Conservation (phyloP, 2,329 filamentous ascomycete genomes). For the Ophiocordyceps sinensis region DNA sequence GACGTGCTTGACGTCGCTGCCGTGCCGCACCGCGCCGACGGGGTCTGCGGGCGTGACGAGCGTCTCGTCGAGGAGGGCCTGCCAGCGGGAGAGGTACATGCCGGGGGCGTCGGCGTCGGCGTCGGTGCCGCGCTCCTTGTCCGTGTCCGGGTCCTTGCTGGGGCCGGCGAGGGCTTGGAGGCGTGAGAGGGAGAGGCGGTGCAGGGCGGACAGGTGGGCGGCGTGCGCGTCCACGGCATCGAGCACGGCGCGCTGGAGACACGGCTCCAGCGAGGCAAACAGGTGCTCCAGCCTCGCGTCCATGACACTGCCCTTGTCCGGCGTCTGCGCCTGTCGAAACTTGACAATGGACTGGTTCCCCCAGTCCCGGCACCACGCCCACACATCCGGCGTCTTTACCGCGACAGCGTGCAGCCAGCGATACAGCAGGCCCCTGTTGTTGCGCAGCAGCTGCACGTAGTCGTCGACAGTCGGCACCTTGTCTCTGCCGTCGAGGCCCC, state of each 20-base stretch:
- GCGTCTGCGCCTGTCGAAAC: slow-evolving; percentile 25
- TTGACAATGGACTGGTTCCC: slow-evolving; percentile 39
- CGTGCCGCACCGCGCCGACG: slow-evolving; percentile 36
- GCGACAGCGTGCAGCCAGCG: slow-evolving; percentile 58
- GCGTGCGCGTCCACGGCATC: slow-evolving; percentile 44
- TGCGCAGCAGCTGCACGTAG: slow-evolving; percentile 51
- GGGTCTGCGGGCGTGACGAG: slow-evolving; percentile 46
- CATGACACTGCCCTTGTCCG: slow-evolving; percentile 4
- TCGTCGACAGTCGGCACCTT: slow-evolving; percentile 51
- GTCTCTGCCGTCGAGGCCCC: not conserved
- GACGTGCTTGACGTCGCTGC: slow-evolving; percentile 33
- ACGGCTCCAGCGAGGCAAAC: slow-evolving; percentile 29
- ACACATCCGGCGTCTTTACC: slow-evolving; percentile 52
- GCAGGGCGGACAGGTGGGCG: slow-evolving; percentile 41
- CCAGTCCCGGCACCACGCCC: slow-evolving; percentile 45
- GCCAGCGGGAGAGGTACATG: slow-evolving; percentile 59
- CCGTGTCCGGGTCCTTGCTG: not conserved
- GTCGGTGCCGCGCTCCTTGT: slow-evolving; percentile 7
- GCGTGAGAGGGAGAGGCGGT: slow-evolving; percentile 35
- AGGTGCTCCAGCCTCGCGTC: slow-evolving; percentile 22
- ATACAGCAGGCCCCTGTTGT: slow-evolving; percentile 49
- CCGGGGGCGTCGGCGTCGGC: slow-evolving; percentile 46
- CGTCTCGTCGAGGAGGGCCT: slow-evolving; percentile 55
- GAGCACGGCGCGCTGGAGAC: slow-evolving; percentile 30
- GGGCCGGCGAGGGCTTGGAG: slow-evolving; percentile 34